Conservation (phyloP, 805 yeast genomes). For the Suhomyces xylopsoci region DNA sequence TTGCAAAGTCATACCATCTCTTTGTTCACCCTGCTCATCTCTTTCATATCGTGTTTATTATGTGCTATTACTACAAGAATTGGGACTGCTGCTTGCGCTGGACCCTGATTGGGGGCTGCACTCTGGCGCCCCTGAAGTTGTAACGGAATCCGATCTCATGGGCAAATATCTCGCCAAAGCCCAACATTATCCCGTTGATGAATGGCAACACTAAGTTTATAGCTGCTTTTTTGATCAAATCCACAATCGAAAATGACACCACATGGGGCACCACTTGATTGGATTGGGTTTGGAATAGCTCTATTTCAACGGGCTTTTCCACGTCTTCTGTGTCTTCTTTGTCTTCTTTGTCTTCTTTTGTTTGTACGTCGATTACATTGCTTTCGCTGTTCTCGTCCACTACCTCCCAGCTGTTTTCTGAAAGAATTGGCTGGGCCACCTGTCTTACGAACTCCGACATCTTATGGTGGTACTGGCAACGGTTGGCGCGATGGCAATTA, state of each 20-base stretch:
- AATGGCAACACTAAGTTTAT: conserved; percentile 83
- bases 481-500: neutral
- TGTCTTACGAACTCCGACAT: neutral
- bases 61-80: conserved; percentile 1
- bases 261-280: neutral
- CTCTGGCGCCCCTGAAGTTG: conserved; percentile 73
- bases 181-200: conserved; percentile 90
- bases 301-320: neutral
- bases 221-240: conserved; percentile 48
- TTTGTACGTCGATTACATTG: neutral
- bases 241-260: conserved; percentile 29
- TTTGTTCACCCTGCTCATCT: neutral
- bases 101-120: conserved; percentile 37
- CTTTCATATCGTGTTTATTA: neutral
- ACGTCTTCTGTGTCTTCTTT: neutral
- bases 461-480: neutral
- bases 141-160: conserved; percentile 84
- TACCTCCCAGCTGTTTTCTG: neutral
- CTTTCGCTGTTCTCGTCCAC: neutral
- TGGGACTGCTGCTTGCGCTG: conserved; percentile 16
- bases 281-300: neutral
- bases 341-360: neutral
- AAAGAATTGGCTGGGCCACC: neutral
- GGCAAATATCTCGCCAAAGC: conserved; percentile 92
- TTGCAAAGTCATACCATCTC: neutral